These are phyloP conservation scores for Caulochytrium protostelioides DNA, from an alignment of 371 early-diverging fungal species.

Conservation along the genomic window DNA sequence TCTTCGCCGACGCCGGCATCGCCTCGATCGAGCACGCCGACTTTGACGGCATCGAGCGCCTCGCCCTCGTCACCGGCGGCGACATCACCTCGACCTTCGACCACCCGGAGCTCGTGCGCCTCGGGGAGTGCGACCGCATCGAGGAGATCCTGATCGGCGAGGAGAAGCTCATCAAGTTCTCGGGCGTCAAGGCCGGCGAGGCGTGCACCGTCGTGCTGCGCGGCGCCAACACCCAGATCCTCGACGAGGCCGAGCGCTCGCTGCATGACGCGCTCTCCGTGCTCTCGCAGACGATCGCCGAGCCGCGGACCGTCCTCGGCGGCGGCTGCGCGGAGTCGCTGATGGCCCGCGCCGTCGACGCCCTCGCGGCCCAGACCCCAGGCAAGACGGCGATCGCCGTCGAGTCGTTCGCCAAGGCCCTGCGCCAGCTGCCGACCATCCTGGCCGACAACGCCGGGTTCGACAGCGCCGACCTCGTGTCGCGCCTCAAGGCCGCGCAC, in stretches of 20 bases:
- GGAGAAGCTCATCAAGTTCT: constrained; percentile 89
- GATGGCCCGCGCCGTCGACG: constrained; percentile 91
- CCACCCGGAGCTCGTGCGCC: constrained; percentile 78
- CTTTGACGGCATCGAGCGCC: constrained; percentile 97
- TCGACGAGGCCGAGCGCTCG: constrained; percentile 98
- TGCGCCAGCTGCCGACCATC: constrained; percentile 92
- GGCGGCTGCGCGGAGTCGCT: constrained; percentile 96
- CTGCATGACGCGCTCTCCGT: constrained; percentile 98
- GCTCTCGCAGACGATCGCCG: constrained; percentile 81
- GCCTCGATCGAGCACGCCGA: constrained; percentile 98
- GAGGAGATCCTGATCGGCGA: constrained; percentile 96
- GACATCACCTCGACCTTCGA: constrained; percentile 98
- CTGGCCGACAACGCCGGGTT: constrained; percentile 98
- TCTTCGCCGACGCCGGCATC: constrained; percentile 90
- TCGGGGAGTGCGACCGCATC: constrained; percentile 90
- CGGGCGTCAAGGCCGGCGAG: constrained; percentile 85
- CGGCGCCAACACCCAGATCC: constrained; percentile 89
- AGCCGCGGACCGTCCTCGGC: constrained; percentile 89
- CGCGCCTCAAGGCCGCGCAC: constrained; percentile 80
- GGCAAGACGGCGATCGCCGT: constrained; percentile 95
- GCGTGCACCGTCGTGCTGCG: constrained; percentile 97
- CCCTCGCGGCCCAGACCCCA: constrained; percentile 68
- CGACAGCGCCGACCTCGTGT: constrained; percentile 81
- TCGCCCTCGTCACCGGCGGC: constrained; percentile 90
- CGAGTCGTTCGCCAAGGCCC: constrained; percentile 85